Percentiles rank a stretch among this genome's conserved stretches.
Evolutionary conservation across 352 stramenopile species (phyloP).

Genomic region (Pythium dissimile): DNA sequence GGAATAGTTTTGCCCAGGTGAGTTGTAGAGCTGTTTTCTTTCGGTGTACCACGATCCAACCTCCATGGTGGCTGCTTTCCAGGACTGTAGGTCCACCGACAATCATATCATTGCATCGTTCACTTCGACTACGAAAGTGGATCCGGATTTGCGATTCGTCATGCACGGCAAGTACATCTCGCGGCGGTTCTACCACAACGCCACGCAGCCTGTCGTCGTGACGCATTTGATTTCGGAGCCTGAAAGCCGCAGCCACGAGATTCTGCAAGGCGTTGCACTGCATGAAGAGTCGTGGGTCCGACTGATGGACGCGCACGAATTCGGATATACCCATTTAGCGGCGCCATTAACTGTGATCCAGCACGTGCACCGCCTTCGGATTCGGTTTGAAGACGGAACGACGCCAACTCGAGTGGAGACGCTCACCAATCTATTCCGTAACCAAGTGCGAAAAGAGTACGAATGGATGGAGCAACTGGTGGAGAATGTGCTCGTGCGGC

Average conservation of each 20-base stretch:
- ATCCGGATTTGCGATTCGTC: not conserved
- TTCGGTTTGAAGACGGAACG: not conserved
- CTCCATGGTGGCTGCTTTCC: no score
- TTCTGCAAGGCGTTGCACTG: not conserved
- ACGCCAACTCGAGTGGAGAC: not conserved
- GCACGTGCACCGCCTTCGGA: not conserved
- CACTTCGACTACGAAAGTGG: not conserved
- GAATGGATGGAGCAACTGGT: not conserved
- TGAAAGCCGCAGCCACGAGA: not conserved
- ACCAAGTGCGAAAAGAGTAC: not conserved
- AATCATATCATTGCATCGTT: not conserved
- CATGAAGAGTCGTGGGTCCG: conserved; percentile 6
- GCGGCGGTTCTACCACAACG: not conserved
- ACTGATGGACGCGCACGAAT: not conserved
- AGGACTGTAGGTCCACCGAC: not conserved
- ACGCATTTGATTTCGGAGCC: not conserved
- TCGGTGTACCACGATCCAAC: no score
- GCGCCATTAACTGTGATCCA: conserved; percentile 1
- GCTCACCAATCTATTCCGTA: not conserved
- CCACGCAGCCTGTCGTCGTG: not conserved
- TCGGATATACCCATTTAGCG: not conserved
- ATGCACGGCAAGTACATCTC: conserved; percentile 7
- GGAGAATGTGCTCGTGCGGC: not conserved
- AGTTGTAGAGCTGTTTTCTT: not conserved
- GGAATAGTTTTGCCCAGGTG: not conserved